These are phyloP conservation scores for Mortierella claussenii DNA, from an alignment of 192 early-diverging fungal species.

Conservation along the genomic window DNA sequence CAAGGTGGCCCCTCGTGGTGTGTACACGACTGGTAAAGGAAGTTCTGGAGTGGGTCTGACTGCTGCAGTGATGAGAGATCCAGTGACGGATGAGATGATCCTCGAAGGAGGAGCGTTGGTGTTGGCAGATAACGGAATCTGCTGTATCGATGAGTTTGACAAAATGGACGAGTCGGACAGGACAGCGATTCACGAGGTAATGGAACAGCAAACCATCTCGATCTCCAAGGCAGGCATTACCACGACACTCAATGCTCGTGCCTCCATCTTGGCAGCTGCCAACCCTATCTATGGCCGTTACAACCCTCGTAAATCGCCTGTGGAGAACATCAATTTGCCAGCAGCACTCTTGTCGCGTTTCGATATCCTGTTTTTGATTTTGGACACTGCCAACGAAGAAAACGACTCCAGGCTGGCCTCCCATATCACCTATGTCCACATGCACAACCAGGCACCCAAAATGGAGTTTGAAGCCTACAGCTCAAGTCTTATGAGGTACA, in stretches of 20 bases:
- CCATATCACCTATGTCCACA: constrained; percentile 95
- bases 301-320: constrained; percentile 87
- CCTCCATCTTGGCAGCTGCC: constrained; percentile 95
- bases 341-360: constrained; percentile 94
- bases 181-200: constrained; percentile 98
- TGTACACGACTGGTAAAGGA: constrained; percentile 97
- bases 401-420: constrained; percentile 83
- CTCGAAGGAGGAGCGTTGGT: constrained; percentile 98
- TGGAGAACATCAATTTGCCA: constrained; percentile 97
- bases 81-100: constrained; percentile 94
- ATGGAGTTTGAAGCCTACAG: constrained; percentile 73
- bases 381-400: constrained; percentile 85
- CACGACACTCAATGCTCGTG: constrained; percentile 95
- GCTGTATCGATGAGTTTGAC: constrained; percentile 99
- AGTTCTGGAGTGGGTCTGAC: constrained; percentile 97
- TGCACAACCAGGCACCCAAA: constrained; percentile 80
- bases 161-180: constrained; percentile 98
- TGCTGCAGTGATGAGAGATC: constrained; percentile 92
- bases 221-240: constrained; percentile 99
- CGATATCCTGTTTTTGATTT: constrained; percentile 91
- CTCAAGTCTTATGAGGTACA: constrained; percentile 77
- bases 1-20: constrained; percentile 94
- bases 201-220: constrained; percentile 99
- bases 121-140: constrained; percentile 97
- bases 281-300: constrained; percentile 98